Evolutionary conservation across 148 eudicot species (phyloP).

Genomic region (Silene uniflora): DNA sequence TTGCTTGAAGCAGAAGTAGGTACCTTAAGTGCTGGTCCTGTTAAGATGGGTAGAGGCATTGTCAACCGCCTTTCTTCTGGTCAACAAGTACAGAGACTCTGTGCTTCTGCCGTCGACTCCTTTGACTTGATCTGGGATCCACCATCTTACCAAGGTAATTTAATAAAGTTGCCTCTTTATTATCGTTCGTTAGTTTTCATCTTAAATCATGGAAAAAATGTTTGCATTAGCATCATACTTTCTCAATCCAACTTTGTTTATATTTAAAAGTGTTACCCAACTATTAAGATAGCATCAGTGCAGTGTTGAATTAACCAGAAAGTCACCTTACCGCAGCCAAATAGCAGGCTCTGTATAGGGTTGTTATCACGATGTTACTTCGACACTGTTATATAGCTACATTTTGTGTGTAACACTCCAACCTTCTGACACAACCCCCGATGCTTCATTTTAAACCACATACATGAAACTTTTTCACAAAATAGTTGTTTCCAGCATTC

Average conservation of each 20-base stretch:
- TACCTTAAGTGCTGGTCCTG: conserved; percentile 62
- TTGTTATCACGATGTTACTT: too few relatives aligned
- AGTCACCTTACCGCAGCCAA: too few relatives aligned
- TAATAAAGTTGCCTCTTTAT: not conserved
- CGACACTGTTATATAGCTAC: too few relatives aligned
- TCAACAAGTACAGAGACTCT: conserved; percentile 65
- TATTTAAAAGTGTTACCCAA: not conserved
- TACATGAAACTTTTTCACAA: too few relatives aligned
- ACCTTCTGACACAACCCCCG: too few relatives aligned
- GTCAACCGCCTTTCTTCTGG: conserved; percentile 81
- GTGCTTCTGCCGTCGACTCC: conserved; percentile 57
- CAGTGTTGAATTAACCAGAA: too few relatives aligned
- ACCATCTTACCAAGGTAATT: conserved; percentile 34
- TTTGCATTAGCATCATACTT: not conserved
- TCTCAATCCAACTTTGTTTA: not conserved
- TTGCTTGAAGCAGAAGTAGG: conserved; percentile 85
- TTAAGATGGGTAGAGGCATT: conserved; percentile 76
- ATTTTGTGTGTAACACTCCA: too few relatives aligned
- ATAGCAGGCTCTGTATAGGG: too few relatives aligned
- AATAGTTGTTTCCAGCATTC: too few relatives aligned
- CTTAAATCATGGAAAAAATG: not conserved
- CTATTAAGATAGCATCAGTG: too few relatives aligned
- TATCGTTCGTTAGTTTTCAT: not conserved
- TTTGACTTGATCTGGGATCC: conserved; percentile 38
- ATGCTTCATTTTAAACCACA: too few relatives aligned